phyloP scores from a whole-genome alignment of 169 alveolate species.

The Condylostoma magnum region DNA sequence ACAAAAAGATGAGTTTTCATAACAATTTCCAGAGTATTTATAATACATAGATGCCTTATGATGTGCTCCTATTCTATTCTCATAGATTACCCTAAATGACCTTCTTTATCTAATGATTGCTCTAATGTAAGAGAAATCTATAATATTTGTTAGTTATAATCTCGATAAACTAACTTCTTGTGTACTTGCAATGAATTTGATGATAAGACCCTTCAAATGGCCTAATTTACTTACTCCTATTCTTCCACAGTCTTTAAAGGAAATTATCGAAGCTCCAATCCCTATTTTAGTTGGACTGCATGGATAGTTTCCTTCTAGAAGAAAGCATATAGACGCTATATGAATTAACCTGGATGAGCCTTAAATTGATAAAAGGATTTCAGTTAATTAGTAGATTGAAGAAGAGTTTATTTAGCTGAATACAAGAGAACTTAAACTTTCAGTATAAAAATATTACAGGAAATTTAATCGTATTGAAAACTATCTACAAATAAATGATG shows the following conservation, averaged over 20 bases:
- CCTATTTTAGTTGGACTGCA: slow-evolving; percentile 27
- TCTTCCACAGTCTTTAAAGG: slow-evolving; percentile 18
- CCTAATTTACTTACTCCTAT: slow-evolving; percentile 20
- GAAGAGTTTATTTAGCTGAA: too few species aligned
- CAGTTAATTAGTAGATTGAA: too few species aligned
- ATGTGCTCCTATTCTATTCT: neutral
- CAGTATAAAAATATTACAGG: too few species aligned
- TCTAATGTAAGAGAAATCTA: slow-evolving; percentile 13
- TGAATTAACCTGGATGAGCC: too few species aligned
- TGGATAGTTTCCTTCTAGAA: too few species aligned
- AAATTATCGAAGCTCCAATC: slow-evolving; percentile 21
- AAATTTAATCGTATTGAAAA: too few species aligned
- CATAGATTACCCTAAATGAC: neutral
- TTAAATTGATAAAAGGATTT: too few species aligned
- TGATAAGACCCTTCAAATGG: slow-evolving; percentile 29
- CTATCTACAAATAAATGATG: too few species aligned
- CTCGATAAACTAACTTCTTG: slow-evolving; percentile 1
- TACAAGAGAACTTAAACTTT: too few species aligned
- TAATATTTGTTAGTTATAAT: slow-evolving; percentile 7
- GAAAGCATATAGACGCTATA: too few species aligned
- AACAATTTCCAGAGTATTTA: slow-evolving; percentile 12
- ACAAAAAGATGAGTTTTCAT: too few species aligned
- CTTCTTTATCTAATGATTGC: slow-evolving; percentile 4
- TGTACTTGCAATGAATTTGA: slow-evolving; percentile 1
- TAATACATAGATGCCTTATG: neutral